Conservation (phyloP, 768 basidiomycete species). For the Trichaptum fuscoviolaceum region DNA sequence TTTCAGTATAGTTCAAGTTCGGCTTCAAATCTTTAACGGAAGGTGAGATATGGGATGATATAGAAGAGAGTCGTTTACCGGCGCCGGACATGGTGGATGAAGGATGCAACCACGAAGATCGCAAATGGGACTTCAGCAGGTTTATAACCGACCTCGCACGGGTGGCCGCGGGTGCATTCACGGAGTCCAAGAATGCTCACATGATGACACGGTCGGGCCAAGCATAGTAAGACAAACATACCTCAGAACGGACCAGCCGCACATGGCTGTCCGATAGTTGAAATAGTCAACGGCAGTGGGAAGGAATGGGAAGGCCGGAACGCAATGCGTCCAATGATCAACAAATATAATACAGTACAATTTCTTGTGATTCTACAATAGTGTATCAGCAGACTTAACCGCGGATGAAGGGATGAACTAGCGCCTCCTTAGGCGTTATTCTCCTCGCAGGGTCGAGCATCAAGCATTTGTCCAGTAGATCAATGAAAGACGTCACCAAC, state of each 20-base stretch:
- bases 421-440: slow-evolving; percentile 85
- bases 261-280: background rate
- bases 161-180: background rate
- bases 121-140: background rate
- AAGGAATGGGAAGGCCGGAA: background rate
- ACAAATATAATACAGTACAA: background rate
- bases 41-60: slow-evolving; percentile 1
- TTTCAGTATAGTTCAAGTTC: slow-evolving; percentile 13
- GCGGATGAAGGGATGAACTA: slow-evolving; percentile 82
- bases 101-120: background rate
- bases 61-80: slow-evolving; percentile 6
- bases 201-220: background rate
- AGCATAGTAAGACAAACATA: background rate
- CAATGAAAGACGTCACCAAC: slow-evolving; percentile 73
- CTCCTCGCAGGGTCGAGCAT: slow-evolving; percentile 80
- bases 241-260: background rate
- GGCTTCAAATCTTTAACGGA: slow-evolving; percentile 6
- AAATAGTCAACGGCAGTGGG: background rate
- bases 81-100: background rate
- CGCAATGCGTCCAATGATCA: background rate
- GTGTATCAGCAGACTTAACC: slow-evolving; percentile 26
- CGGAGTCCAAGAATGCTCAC: background rate
- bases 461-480: slow-evolving; percentile 88
- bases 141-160: background rate
- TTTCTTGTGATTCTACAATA: slow-evolving; percentile 1